Evolutionary conservation across 805 yeast species (phyloP).

Genomic region (Candida nanaspora): DNA sequence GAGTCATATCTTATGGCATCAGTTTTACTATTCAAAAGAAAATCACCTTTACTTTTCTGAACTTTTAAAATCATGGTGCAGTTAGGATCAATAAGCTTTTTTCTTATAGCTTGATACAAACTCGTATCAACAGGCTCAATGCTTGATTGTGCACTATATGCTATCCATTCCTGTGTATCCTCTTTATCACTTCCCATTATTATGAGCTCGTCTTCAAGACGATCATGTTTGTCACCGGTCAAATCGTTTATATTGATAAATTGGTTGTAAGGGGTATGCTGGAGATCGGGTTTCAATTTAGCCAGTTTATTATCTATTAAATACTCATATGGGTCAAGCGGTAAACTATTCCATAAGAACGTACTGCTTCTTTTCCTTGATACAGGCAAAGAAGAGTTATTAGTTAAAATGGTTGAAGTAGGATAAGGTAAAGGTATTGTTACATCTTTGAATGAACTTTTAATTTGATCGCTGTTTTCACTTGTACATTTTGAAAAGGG

Average conservation of each 20-base stretch:
- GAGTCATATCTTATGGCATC: constrained; percentile 7
- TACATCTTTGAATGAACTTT: constrained; percentile 11
- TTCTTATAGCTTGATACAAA: constrained; percentile 8
- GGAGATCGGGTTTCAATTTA: constrained; percentile 14
- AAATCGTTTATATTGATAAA: constrained; percentile 9
- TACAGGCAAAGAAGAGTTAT: constrained; percentile 5
- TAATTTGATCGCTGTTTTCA: constrained; percentile 16
- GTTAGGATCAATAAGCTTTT: constrained; percentile 9
- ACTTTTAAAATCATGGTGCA: constrained; percentile 20
- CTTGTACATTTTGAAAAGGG: constrained; percentile 41
- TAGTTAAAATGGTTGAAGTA: constrained; percentile 11
- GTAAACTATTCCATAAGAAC: constrained; percentile 19
- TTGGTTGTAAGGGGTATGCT: constrained; percentile 13
- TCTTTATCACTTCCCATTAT: neutral
- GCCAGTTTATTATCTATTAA: constrained; percentile 22
- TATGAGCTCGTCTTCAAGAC: neutral
- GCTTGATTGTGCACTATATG: constrained; percentile 5
- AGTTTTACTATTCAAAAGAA: constrained; percentile 11
- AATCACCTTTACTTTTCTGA: constrained; percentile 18
- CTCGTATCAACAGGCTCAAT: constrained; percentile 10
- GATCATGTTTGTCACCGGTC: neutral
- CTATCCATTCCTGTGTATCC: constrained; percentile 6
- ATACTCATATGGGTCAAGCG: constrained; percentile 30
- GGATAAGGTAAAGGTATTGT: constrained; percentile 21
- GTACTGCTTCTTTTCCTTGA: constrained; percentile 20